Percentiles rank a stretch among this genome's conserved stretches.
These are phyloP conservation scores for Populus hybrid DNA, from an alignment of 441 rosid genomes.

Conservation along the genomic window DNA sequence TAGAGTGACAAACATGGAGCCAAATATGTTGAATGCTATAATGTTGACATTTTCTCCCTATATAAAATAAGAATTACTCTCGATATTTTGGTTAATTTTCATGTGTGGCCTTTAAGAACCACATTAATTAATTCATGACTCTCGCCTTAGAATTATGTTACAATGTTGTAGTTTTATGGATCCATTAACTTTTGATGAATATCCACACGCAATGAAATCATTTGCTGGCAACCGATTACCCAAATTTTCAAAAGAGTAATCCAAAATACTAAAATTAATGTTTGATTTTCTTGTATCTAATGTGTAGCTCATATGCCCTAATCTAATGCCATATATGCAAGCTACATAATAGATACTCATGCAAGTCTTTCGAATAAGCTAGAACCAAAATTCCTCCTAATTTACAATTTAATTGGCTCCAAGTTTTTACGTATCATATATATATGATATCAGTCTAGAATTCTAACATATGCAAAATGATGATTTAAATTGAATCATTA, in stretches of 20 bases:
- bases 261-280: slow-evolving; percentile 22
- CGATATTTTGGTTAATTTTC: background rate
- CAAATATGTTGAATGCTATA: background rate
- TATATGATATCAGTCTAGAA: background rate
- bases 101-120: background rate
- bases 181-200: slow-evolving; percentile 27
- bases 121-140: background rate
- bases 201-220: slow-evolving; percentile 24
- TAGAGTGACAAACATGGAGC: background rate
- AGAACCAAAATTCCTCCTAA: background rate
- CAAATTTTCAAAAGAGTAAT: slow-evolving; percentile 17
- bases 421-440: background rate
- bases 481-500: background rate
- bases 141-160: background rate
- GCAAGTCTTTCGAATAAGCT: slow-evolving; percentile 15
- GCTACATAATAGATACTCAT: slow-evolving; percentile 25
- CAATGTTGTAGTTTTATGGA: slow-evolving; percentile 20
- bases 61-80: background rate
- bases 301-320: slow-evolving; percentile 23
- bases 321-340: background rate
- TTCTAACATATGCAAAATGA: background rate
- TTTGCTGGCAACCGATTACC: slow-evolving; percentile 29
- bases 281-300: slow-evolving; percentile 37
- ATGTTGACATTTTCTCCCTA: background rate
- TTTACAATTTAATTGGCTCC: background rate